Evolutionary conservation across 192 early-diverging fungal genomes (phyloP).

Genomic region (Coemansia sp.): DNA sequence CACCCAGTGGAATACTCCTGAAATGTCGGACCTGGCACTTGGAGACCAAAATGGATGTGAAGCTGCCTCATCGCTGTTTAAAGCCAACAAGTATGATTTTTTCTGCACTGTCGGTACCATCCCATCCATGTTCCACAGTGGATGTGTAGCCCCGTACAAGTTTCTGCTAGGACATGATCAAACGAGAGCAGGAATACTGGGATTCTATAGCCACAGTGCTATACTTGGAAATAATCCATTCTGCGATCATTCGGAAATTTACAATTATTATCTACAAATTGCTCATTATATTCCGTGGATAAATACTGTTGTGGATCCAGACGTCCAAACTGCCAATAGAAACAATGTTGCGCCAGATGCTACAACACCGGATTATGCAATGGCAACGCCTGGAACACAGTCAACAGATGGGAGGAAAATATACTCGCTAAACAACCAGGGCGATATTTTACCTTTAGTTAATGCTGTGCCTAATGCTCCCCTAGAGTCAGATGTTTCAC

Average conservation of each 20-base stretch:
- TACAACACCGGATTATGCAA: not conserved
- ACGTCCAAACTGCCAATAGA: not conserved
- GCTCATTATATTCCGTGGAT: constrained; percentile 29
- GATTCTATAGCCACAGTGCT: constrained; percentile 25
- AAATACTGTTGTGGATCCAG: not conserved
- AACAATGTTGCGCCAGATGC: not conserved
- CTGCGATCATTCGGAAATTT: not conserved
- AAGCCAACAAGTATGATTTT: constrained; percentile 7
- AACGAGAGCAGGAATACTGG: constrained; percentile 4
- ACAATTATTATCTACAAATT: constrained; percentile 25
- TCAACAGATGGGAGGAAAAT: not conserved
- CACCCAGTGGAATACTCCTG: constrained; percentile 6
- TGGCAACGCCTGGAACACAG: not conserved
- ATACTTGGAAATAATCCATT: constrained; percentile 2
- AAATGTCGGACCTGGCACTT: not conserved
- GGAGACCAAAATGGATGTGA: not conserved
- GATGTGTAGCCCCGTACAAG: constrained; percentile 16
- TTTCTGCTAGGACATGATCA: constrained; percentile 8
- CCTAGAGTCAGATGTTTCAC: too few species aligned
- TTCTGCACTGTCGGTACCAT: constrained; percentile 17
- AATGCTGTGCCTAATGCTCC: too few species aligned
- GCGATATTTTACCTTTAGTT: not conserved
- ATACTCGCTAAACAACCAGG: not conserved
- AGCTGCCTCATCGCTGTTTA: not conserved
- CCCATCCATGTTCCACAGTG: not conserved